A percentile compares a stretch with the other conserved stretches of the same genome.
Conservation (phyloP, 257 asterid genomes). For the Solanum paucissectum region DNA sequence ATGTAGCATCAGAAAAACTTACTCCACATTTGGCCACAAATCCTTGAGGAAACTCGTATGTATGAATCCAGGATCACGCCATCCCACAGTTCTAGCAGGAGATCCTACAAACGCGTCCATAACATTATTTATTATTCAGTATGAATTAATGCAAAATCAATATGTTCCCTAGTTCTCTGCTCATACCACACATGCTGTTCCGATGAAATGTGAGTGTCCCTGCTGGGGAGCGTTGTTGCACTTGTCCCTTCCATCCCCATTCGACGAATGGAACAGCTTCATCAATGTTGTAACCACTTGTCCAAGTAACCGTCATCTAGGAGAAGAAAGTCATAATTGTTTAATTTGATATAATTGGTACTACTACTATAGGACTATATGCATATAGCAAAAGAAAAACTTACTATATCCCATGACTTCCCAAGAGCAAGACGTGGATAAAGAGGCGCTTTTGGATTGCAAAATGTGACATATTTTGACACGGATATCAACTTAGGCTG, state of each 20-base stretch:
- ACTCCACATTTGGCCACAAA: conserved; percentile 76
- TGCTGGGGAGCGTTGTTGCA: conserved; percentile 36
- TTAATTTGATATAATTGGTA: too few species aligned
- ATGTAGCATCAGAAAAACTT: neutral
- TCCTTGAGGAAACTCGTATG: conserved; percentile 82
- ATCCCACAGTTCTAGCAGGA: conserved; percentile 91
- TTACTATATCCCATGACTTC: conserved; percentile 85
- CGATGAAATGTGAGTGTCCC: conserved; percentile 68
- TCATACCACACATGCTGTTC: conserved; percentile 77
- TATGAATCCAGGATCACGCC: conserved; percentile 96
- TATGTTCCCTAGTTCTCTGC: neutral
- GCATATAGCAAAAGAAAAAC: conserved; percentile 2
- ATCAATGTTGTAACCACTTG: conserved; percentile 65
- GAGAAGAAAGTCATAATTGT: neutral
- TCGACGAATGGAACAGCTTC: conserved; percentile 65
- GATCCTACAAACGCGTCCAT: conserved; percentile 30
- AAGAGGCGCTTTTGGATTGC: conserved; percentile 79
- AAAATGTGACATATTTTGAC: conserved; percentile 59
- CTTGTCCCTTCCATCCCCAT: conserved; percentile 42
- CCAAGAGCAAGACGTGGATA: conserved; percentile 96
- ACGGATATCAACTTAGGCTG: conserved; percentile 74
- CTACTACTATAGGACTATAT: too few species aligned
- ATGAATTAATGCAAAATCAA: neutral
- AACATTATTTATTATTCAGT: neutral
- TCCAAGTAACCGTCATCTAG: conserved; percentile 87